Evolutionary conservation across 257 asterid species (phyloP).

Genomic region (Ligustrum vulgare): DNA sequence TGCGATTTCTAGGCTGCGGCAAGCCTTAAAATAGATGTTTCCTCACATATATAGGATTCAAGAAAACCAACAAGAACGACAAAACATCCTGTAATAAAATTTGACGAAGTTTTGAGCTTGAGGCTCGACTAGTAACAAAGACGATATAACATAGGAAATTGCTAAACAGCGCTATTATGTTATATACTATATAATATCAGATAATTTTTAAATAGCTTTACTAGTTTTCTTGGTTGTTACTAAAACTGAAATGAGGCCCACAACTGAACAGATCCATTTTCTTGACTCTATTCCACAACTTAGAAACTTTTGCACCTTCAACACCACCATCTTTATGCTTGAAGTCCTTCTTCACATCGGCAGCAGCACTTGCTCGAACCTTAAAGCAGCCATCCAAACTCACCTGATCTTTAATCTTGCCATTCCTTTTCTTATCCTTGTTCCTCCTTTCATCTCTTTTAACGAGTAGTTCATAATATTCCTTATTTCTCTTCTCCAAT

Average conservation of each 20-base stretch:
- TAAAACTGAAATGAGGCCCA: constrained; percentile 48
- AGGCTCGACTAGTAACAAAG: no score
- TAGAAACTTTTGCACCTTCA: constrained; percentile 38
- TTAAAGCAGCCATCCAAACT: constrained; percentile 52
- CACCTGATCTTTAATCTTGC: constrained; percentile 36
- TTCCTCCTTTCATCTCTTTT: constrained; percentile 45
- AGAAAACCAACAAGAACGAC: background rate
- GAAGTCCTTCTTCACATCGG: constrained; percentile 32
- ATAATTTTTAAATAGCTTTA: constrained; percentile 8
- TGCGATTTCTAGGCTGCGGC: no score
- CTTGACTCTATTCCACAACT: constrained; percentile 75
- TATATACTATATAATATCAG: constrained; percentile 4
- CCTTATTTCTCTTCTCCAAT: constrained; percentile 87
- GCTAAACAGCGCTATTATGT: background rate
- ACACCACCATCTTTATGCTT: constrained; percentile 24
- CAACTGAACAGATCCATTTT: constrained; percentile 70
- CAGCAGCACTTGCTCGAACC: constrained; percentile 30
- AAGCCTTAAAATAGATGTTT: no score
- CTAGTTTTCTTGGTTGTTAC: constrained; percentile 27
- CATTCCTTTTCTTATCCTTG: constrained; percentile 22
- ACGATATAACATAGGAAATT: background rate
- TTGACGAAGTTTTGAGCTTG: background rate
- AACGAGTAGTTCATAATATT: constrained; percentile 67
- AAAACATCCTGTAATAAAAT: background rate
- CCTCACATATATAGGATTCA: background rate